Evolutionary conservation across 371 early-diverging fungal species (phyloP), one percentile per base, ranked within the genome.

Genomic region (Mortierella polycephala): DNA sequence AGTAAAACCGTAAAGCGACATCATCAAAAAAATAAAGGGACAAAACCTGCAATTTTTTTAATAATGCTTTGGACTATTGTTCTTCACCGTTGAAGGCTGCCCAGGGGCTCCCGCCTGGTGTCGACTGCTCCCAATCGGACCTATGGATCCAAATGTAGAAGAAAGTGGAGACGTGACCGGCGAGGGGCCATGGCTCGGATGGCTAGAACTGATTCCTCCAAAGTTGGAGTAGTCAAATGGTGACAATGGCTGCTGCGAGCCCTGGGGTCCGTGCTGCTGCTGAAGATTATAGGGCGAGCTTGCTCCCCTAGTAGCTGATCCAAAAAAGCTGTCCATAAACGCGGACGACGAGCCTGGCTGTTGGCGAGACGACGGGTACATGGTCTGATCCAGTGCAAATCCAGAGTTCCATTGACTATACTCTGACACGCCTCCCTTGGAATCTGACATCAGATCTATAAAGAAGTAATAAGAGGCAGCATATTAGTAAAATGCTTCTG

Each of bases 331-430:
- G 49, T 69, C 67, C 30, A 62, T 54, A 51, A 73, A 79, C 39
- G 73, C 55, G 11, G 64, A 61, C 30, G 70, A 53, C 6, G 58
- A 57, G 14, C 21, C 40, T 39, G 69, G 66, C 44, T 62, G 69
- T 39, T 66, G 76, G n/a, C 66, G 63, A 5, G 55, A 16, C 5
- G 63, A 44, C 40, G 67, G 64, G 45, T 76, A 71, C 67, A 79
- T 66, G 47, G 69, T 52, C 21, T 68, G 69, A 7, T 73, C 73
- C 16, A 79, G 50, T 13, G 69, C 67, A 45, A 79, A 73, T 37
- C 80, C 80, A 49, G 73, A 79, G 47, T 73, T 79, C 80, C 80
- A 79, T 56, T 79, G 80, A 60, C 80, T 79, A 49, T 79, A 79
- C 42, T 79, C 80, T 7, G 73, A 66, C 12, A 66, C 57, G 39